Percentiles rank a stretch among this genome's conserved stretches.
phyloP scores from a whole-genome alignment of 2,329 filamentous ascomycete species.

The Cytospora chrysosperma region DNA sequence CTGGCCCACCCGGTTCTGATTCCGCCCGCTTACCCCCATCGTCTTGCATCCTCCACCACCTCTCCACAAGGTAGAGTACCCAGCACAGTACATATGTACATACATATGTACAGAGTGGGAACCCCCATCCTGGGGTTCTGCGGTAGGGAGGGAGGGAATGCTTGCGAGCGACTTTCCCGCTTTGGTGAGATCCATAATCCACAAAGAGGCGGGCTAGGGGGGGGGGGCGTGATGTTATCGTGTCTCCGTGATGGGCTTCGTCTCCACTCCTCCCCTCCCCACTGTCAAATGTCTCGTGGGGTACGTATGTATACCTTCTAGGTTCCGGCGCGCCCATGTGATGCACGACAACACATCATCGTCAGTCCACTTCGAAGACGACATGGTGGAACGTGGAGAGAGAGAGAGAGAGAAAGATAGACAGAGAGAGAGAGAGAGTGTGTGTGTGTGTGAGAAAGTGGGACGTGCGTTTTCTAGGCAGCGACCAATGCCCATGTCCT shows the following conservation, averaged over 20 bases:
- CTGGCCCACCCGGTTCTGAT: conserved; percentile 9
- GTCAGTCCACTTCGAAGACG: conserved; percentile 11
- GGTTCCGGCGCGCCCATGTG: neutral
- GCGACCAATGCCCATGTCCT: conserved; percentile 2
- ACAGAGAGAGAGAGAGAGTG: no score
- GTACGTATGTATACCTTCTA: neutral
- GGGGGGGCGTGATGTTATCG: neutral
- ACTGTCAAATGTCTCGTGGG: neutral
- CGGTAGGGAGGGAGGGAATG: neutral
- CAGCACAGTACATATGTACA: no score
- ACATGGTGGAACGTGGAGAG: conserved; percentile 6
- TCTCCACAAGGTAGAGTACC: no score
- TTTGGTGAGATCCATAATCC: neutral
- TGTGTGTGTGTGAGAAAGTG: no score
- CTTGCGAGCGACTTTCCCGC: neutral
- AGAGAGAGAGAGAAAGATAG: conserved; percentile 5
- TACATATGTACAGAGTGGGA: neutral
- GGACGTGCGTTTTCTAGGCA: neutral
- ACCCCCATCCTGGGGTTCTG: neutral
- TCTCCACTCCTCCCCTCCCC: neutral
- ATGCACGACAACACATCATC: conserved; percentile 17
- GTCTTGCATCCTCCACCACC: no score
- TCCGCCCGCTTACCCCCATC: conserved; percentile 1
- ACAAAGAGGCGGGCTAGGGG: neutral
- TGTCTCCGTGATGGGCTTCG: neutral